These are phyloP conservation scores for Priceomyces melissophilus DNA, from an alignment of 805 yeast genomes.

Conservation along the genomic window DNA sequence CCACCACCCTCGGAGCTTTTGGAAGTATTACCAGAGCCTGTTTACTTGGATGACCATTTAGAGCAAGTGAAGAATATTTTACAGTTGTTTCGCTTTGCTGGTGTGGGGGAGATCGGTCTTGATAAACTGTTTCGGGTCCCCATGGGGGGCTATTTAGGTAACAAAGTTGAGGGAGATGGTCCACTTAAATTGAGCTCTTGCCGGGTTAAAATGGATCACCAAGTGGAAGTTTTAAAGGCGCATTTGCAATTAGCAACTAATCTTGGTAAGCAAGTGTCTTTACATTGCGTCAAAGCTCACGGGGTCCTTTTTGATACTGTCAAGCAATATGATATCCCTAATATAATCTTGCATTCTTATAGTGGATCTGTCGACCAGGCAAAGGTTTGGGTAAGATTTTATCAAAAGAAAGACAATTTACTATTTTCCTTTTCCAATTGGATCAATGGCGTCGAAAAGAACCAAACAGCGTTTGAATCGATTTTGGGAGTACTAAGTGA, in stretches of 20 bases:
- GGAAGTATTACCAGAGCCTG: constrained; percentile 59
- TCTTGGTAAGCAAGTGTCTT: constrained; percentile 52
- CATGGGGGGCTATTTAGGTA: constrained; percentile 50
- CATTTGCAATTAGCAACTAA: constrained; percentile 56
- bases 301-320: constrained; percentile 53
- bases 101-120: constrained; percentile 89
- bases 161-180: constrained; percentile 12
- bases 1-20: constrained; percentile 38
- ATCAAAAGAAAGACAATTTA: constrained; percentile 22
- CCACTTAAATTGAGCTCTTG: constrained; percentile 33
- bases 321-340: constrained; percentile 20
- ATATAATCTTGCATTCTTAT: constrained; percentile 76
- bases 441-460: constrained; percentile 40
- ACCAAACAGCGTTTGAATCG: constrained; percentile 15
- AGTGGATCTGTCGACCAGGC: constrained; percentile 79
- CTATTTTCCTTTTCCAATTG: constrained; percentile 54
- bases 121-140: constrained; percentile 77
- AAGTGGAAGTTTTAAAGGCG: constrained; percentile 44
- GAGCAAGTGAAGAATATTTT: constrained; percentile 22
- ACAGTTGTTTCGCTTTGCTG: constrained; percentile 15
- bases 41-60: constrained; percentile 35
- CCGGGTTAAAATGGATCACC: constrained; percentile 66
- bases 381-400: constrained; percentile 40
- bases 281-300: constrained; percentile 85
- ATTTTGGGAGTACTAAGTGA: constrained; percentile 16